Base-by-base conservation (phyloP, 2,329 filamentous ascomycete species). In the Diaporthe citriasiana region DNA sequence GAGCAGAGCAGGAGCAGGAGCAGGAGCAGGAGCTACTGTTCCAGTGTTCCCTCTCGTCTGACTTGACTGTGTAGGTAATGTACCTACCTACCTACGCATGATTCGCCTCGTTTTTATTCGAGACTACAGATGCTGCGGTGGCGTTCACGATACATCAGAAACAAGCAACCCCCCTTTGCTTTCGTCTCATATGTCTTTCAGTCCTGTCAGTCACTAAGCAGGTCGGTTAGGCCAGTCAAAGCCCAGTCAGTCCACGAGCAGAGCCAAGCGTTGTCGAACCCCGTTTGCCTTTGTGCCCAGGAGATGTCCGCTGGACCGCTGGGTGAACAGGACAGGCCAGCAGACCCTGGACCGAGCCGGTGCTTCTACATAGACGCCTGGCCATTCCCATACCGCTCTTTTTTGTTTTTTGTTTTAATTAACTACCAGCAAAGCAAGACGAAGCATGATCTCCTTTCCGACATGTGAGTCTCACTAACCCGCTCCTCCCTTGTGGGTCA, bases 111-210 rank as follows among this genome's bases (percentile, higher is more conserved):
- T 51, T 51, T 55, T 38, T 51, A 38, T 12, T 66, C 45, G 45
- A 51, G 60, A 38, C 60, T 30, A 50, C 60, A 35, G 42, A 30
- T 65, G 59, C 59, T 65, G 59, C 42, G 27, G 59, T 65, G 42
- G 59, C 59, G 50, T 66, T 66, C 60, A 66, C 51, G 59, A 63
- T 63, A 63, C 59, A 63, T 45, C 40, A 63, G 59, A 47, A 59
- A 63, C 59, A 63, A 22, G 40, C 59, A 27, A 22, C 25, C 13
- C 25, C 13, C 25, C 59, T 63, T 63, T 63, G 38, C 57, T 40
- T 42, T 40, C 38, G 42, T 65, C 59, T 50, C 42, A 65, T 65
- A 35, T 50, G 6, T 27, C 12, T 7, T 19, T 65, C 38, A 45
- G 57, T 15, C 19, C 38, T 27, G 57, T 27, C 38, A 60, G 38